Evolutionary conservation across 306 rosid species (phyloP).

Genomic region (Parietaria judaica): DNA sequence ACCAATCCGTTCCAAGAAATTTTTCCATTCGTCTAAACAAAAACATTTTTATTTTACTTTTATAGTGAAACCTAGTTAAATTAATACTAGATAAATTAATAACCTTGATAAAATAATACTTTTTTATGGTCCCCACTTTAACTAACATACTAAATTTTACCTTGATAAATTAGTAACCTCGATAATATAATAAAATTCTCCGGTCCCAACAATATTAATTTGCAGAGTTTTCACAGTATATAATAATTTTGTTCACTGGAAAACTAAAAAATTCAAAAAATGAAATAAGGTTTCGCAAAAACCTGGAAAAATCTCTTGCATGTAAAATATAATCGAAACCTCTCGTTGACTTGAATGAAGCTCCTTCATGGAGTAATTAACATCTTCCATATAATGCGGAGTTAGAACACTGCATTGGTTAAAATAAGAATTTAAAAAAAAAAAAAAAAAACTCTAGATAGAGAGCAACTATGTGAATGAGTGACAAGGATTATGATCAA

Average conservation of each 20-base stretch:
- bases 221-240: too few relatives aligned
- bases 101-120: too few relatives aligned
- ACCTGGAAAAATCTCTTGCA: conserved; percentile 98
- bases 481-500: background rate
- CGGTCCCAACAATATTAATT: too few relatives aligned
- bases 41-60: conserved; percentile 1
- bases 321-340: conserved; percentile 84
- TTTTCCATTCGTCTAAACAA: conserved; percentile 62
- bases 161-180: too few relatives aligned
- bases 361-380: conserved; percentile 80
- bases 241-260: conserved; percentile 17
- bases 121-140: too few relatives aligned
- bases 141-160: too few relatives aligned
- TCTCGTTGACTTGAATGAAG: conserved; percentile 70
- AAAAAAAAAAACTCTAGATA: background rate
- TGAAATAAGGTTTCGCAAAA: conserved; percentile 1
- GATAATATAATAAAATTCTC: too few relatives aligned
- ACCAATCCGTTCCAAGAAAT: conserved; percentile 80
- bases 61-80: background rate
- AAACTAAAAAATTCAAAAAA: background rate
- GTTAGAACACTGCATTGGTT: conserved; percentile 56
- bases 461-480: background rate
- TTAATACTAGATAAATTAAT: too few relatives aligned
- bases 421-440: background rate
- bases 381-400: conserved; percentile 79